Evolutionary conservation across 1,284 basidiomycete species (phyloP).

Genomic region (Singerocomus rubriflavus): DNA sequence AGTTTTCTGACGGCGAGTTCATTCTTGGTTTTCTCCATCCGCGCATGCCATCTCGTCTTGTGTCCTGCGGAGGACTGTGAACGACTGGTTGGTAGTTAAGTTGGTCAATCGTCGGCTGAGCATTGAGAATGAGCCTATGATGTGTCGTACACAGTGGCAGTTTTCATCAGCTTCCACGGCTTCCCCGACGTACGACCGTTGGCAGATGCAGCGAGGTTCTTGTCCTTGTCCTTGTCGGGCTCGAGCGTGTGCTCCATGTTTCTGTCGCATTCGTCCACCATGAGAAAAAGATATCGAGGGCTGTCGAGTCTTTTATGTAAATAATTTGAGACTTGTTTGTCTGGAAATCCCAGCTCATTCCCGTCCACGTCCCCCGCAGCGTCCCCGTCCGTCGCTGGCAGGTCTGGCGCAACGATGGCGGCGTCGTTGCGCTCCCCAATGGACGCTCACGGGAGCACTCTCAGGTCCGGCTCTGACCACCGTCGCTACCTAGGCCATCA

Average conservation of each 20-base stretch:
- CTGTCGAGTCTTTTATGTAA: constrained; percentile 16
- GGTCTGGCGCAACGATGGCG: constrained; percentile 13
- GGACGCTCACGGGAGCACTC: constrained; percentile 42
- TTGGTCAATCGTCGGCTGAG: background rate
- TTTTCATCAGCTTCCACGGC: constrained; percentile 62
- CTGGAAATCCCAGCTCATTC: background rate
- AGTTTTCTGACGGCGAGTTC: constrained; percentile 69
- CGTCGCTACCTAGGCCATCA: constrained; percentile 34
- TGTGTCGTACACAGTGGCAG: constrained; percentile 56
- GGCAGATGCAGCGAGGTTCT: constrained; percentile 51
- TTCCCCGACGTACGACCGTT: constrained; percentile 65
- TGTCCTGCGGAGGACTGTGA: constrained; percentile 63
- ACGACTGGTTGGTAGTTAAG: constrained; percentile 44
- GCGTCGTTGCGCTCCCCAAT: constrained; percentile 11
- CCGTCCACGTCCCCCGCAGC: background rate
- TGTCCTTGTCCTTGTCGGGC: constrained; percentile 21
- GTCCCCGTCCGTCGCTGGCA: background rate
- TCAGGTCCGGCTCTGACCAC: constrained; percentile 39
- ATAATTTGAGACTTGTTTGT: constrained; percentile 16
- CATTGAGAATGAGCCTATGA: background rate
- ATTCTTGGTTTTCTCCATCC: constrained; percentile 66
- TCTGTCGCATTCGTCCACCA: constrained; percentile 3
- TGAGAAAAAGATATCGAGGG: constrained; percentile 17
- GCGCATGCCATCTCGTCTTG: constrained; percentile 66
- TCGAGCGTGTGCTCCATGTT: constrained; percentile 1